These are phyloP conservation scores for Cladophialophora psammophila DNA, from an alignment of 2,329 filamentous ascomycete species.

Conservation along the genomic window DNA sequence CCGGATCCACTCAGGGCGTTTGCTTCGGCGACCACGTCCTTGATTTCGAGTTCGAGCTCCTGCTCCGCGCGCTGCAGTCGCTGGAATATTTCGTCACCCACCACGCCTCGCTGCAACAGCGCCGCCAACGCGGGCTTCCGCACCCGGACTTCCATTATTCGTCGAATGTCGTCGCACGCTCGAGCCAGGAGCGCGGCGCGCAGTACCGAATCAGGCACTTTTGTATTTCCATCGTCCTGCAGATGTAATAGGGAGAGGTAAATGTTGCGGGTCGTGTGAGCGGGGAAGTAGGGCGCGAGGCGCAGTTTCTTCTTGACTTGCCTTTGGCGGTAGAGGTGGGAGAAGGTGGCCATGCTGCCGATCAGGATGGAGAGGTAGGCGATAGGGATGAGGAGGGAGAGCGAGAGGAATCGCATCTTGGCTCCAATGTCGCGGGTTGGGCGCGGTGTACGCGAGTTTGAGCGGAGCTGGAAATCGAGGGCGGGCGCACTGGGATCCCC, in stretches of 20 bases:
- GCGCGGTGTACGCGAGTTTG: not conserved
- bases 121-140: constrained; percentile 87
- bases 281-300: constrained; percentile 91
- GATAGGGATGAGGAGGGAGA: constrained; percentile 84
- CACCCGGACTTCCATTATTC: constrained; percentile 85
- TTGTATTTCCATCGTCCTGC: constrained; percentile 59
- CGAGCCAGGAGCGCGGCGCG: constrained; percentile 87
- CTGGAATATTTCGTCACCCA: constrained; percentile 96
- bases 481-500: not conserved
- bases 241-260: constrained; percentile 92
- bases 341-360: constrained; percentile 90
- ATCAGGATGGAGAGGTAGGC: constrained; percentile 88
- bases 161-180: constrained; percentile 89
- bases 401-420: constrained; percentile 60
- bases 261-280: constrained; percentile 89
- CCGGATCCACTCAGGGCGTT: constrained; percentile 70
- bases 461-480: not conserved
- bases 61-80: constrained; percentile 90
- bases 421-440: not conserved
- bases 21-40: constrained; percentile 87
- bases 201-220: constrained; percentile 82
- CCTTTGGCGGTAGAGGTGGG: constrained; percentile 88
- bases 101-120: constrained; percentile 85
- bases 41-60: constrained; percentile 95
- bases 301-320: constrained; percentile 84